Evolutionary conservation across 2,329 filamentous ascomycete genomes (phyloP).

Genomic region (Ophiobolus disseminans): DNA sequence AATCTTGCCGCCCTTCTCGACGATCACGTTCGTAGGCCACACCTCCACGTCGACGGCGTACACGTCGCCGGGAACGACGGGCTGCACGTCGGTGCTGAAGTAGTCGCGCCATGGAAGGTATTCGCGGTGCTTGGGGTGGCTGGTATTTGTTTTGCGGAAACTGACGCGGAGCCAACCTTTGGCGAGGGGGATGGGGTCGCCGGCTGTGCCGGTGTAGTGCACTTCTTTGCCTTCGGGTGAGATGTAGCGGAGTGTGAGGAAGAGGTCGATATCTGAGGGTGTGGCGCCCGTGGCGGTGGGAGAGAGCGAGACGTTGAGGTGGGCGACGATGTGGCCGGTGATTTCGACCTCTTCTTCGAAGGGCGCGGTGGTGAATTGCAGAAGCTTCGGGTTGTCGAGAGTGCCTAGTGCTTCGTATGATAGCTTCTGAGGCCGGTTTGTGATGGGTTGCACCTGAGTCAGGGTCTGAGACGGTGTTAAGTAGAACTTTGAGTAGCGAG

Average conservation of each 20-base stretch:
- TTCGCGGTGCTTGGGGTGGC: conserved; percentile 59
- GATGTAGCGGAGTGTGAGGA: conserved; percentile 67
- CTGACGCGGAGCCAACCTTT: conserved; percentile 70
- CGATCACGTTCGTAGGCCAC: conserved; percentile 69
- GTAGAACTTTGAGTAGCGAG: conserved; percentile 68
- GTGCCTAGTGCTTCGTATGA: conserved; percentile 67
- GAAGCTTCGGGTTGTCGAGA: conserved; percentile 59
- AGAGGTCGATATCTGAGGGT: conserved; percentile 67
- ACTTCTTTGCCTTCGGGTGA: conserved; percentile 63
- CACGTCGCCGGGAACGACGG: conserved; percentile 62
- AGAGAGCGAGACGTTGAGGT: conserved; percentile 66
- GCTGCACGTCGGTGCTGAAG: conserved; percentile 58
- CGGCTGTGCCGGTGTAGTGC: conserved; percentile 70
- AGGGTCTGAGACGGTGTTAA: conserved; percentile 60
- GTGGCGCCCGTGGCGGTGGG: conserved; percentile 48
- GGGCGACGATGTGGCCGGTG: conserved; percentile 71
- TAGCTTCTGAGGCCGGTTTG: conserved; percentile 50
- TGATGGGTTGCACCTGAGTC: conserved; percentile 38
- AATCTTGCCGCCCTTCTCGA: conserved; percentile 60
- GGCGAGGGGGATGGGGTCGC: conserved; percentile 67
- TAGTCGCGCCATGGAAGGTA: conserved; percentile 68
- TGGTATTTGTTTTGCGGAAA: conserved; percentile 61
- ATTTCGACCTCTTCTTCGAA: conserved; percentile 72
- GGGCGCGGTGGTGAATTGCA: conserved; percentile 65
- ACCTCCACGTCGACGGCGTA: conserved; percentile 69